Evolutionary conservation across 768 basidiomycete genomes (phyloP), one percentile per base, ranked within the genome.

Genomic region (Lactarius hengduanensis): DNA sequence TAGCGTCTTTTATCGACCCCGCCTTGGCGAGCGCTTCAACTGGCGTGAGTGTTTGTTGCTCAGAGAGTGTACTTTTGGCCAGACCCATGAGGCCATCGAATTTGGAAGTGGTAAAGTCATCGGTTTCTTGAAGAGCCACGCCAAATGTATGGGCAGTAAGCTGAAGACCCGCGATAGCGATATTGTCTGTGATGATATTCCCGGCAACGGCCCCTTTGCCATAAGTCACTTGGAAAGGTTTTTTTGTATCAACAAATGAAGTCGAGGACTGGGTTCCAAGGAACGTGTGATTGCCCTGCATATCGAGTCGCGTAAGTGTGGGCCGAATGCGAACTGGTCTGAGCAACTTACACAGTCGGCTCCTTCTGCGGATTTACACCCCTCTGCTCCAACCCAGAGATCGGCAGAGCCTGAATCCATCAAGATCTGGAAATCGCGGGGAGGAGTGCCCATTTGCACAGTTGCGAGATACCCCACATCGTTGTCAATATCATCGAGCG

Each of bases 81-180:
- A 91, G 80, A 41, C 91, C 91, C 86, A 92, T 88, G 43, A 93
- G 75, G 18, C 91, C 90, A 72, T 91, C 88, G 68, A 90, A 91
- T 1, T 83, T 61, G 69, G 80, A 67, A 43, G 73, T 71, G 16
- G 85, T 79, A 76, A 94, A 92, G 40, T 91, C 85, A 0, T 74
- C 71, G 58, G 82, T 85, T 75, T 93, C 92, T 15, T 70, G 45
- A 2, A 75, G 76, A 8, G 89, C 83, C 26, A 86, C 86, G 62
- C 92, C 92, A 67, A 94, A 92, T 0, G 80, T 83, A 74, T 91
- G 90, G 4, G 71, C 78, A 5, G 73, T 73, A 45, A 93, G 78
- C 0, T 76, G 68, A 47, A 93, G 78, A 22, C 87, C 89, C 3
- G 86, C 90, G 62, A 94, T 76, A 50, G 72, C 76, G 61, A 93